These are phyloP conservation scores for Phaeotremella skinneri DNA, from an alignment of 768 basidiomycete species.

Conservation along the genomic window DNA sequence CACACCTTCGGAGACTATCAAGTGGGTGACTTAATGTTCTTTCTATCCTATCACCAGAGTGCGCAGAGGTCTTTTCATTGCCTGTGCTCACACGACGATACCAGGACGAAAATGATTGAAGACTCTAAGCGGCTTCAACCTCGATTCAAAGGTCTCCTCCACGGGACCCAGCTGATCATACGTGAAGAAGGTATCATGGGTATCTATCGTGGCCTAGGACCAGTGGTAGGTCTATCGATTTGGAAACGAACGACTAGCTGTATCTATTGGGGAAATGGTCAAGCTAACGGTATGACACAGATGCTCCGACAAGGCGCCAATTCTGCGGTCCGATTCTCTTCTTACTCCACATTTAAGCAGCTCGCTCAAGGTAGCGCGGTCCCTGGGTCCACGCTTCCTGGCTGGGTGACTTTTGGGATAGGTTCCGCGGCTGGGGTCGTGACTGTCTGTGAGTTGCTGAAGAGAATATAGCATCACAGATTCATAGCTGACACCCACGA, in stretches of 20 bases:
- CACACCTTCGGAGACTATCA: slow-evolving; percentile 97
- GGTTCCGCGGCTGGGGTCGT: slow-evolving; percentile 91
- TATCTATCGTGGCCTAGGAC: slow-evolving; percentile 81
- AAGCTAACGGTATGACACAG: slow-evolving; percentile 53
- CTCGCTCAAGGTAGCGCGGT: slow-evolving; percentile 79
- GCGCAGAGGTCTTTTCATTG: not conserved
- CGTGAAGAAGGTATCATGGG: slow-evolving; percentile 75
- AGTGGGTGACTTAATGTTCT: slow-evolving; percentile 65
- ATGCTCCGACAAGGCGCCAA: slow-evolving; percentile 98
- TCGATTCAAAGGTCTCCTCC: slow-evolving; percentile 78
- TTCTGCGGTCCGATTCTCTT: slow-evolving; percentile 92
- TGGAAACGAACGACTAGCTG: no score
- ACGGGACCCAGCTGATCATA: slow-evolving; percentile 78
- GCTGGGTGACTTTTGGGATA: slow-evolving; percentile 86
- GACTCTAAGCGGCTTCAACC: slow-evolving; percentile 83
- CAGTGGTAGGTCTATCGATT: slow-evolving; percentile 68
- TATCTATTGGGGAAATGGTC: not conserved
- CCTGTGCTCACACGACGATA: not conserved
- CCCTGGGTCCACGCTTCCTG: slow-evolving; percentile 80
- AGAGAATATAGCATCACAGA: slow-evolving; percentile 35
- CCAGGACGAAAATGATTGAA: slow-evolving; percentile 93
- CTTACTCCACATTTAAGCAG: slow-evolving; percentile 90
- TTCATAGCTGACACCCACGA: not conserved
- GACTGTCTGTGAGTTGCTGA: slow-evolving; percentile 75
- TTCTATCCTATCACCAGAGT: not conserved